Percentiles rank a stretch among this genome's conserved stretches.
Conservation (phyloP, 164 flowering plant genomes). For the Nelumbo lutea region DNA sequence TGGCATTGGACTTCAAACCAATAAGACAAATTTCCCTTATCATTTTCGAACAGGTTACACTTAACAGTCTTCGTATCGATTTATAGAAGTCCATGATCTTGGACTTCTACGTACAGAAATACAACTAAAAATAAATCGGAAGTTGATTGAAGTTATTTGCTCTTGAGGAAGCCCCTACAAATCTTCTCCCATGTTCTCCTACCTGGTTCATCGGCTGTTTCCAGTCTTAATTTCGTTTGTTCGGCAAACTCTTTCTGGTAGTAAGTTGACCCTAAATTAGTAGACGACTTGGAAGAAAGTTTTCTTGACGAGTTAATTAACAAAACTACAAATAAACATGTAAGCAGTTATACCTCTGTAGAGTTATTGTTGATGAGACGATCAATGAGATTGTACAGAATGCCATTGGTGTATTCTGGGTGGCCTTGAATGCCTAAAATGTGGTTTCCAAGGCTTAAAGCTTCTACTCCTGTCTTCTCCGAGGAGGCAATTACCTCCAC, state of each 20-base stretch:
- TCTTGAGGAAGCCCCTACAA: conserved; percentile 3
- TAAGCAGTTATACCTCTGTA: conserved; percentile 37
- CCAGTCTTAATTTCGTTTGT: conserved; percentile 35
- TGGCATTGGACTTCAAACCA: no score
- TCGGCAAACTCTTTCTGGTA: conserved; percentile 50
- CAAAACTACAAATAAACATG: neutral
- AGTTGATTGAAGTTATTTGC: no score
- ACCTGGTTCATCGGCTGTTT: conserved; percentile 46
- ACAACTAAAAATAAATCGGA: no score
- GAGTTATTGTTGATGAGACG: conserved; percentile 39
- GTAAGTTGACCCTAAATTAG: no score
- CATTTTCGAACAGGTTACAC: no score
- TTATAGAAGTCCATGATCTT: no score
- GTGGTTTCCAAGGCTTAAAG: conserved; percentile 49
- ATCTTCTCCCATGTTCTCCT: conserved; percentile 31
- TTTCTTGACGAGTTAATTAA: neutral
- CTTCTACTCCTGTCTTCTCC: conserved; percentile 67
- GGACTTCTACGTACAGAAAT: no score
- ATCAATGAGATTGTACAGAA: conserved; percentile 53
- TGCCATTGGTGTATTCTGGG: conserved; percentile 77
- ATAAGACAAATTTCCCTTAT: no score
- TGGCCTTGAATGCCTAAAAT: conserved; percentile 85
- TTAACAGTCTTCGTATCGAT: no score
- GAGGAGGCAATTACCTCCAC: conserved; percentile 64
- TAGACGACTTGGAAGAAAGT: no score